Conservation (phyloP, 495 filamentous ascomycete species). For the Xylaria longipes region DNA sequence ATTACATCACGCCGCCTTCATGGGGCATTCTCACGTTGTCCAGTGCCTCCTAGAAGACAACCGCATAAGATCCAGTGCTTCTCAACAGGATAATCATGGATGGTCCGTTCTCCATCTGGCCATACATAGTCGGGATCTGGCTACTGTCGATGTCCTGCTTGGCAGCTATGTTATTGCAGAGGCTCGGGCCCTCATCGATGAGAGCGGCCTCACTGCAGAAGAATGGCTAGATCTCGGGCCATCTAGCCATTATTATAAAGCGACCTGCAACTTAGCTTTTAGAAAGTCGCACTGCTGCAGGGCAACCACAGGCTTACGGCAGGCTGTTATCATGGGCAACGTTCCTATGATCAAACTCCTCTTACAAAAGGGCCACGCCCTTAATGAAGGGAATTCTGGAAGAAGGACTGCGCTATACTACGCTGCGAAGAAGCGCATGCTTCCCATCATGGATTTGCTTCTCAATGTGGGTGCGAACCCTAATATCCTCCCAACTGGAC, state of each 20-base stretch:
- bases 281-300: slow-evolving; percentile 40
- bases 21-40: slow-evolving; percentile 31
- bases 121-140: slow-evolving; percentile 38
- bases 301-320: slow-evolving; percentile 38
- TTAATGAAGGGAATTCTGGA: slow-evolving; percentile 36
- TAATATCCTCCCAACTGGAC: not conserved
- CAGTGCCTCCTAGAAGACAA: slow-evolving; percentile 30
- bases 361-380: slow-evolving; percentile 30
- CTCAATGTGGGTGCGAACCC: slow-evolving; percentile 25
- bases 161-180: slow-evolving; percentile 36
- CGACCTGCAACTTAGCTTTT: slow-evolving; percentile 38
- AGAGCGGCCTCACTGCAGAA: slow-evolving; percentile 44
- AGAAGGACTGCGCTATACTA: slow-evolving; percentile 42
- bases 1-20: slow-evolving; percentile 30
- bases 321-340: slow-evolving; percentile 38
- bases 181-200: slow-evolving; percentile 34
- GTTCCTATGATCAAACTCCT: slow-evolving; percentile 39
- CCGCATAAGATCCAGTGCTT: slow-evolving; percentile 37
- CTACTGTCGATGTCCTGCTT: slow-evolving; percentile 37
- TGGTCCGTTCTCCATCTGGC: slow-evolving; percentile 47
- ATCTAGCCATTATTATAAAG: slow-evolving; percentile 41
- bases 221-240: slow-evolving; percentile 41
- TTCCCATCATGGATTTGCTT: slow-evolving; percentile 38
- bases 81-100: slow-evolving; percentile 43
- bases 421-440: slow-evolving; percentile 39